A percentile compares a stretch with the other conserved stretches of the same genome.
phyloP scores from a whole-genome alignment of 257 asterid genomes.

The Przewalskia tangutica region DNA sequence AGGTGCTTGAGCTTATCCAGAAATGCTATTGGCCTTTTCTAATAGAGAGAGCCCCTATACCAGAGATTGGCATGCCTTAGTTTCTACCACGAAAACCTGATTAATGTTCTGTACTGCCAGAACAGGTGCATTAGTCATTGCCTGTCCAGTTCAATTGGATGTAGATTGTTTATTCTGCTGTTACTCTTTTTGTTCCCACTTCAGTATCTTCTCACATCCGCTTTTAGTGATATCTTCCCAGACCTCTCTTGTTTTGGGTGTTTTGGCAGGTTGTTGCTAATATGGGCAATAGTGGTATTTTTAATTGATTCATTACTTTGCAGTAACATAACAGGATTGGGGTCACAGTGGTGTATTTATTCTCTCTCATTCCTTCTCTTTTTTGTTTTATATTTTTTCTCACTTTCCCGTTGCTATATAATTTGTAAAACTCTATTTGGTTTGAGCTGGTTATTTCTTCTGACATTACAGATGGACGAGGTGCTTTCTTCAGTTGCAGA shows the following conservation, averaged over 20 bases:
- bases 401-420: neutral
- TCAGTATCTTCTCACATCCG: neutral
- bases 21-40: neutral
- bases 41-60: neutral
- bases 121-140: neutral
- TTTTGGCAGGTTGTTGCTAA: neutral
- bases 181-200: neutral
- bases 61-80: neutral
- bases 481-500: slow-evolving; percentile 84
- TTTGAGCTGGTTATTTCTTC: neutral
- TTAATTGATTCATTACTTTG: neutral
- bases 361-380: neutral
- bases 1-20: neutral
- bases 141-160: neutral
- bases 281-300: neutral
- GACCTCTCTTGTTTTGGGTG: neutral
- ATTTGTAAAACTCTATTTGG: neutral
- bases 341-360: neutral
- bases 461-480: slow-evolving; percentile 67
- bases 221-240: neutral
- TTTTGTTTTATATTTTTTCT: too few relatives aligned
- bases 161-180: neutral
- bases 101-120: neutral
- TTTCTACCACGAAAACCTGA: neutral
- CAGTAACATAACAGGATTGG: neutral